Percentiles rank a stretch among this genome's conserved stretches.
phyloP scores from a whole-genome alignment of 1,139 yeast species.

The Debaryomycetaceae sp. region DNA sequence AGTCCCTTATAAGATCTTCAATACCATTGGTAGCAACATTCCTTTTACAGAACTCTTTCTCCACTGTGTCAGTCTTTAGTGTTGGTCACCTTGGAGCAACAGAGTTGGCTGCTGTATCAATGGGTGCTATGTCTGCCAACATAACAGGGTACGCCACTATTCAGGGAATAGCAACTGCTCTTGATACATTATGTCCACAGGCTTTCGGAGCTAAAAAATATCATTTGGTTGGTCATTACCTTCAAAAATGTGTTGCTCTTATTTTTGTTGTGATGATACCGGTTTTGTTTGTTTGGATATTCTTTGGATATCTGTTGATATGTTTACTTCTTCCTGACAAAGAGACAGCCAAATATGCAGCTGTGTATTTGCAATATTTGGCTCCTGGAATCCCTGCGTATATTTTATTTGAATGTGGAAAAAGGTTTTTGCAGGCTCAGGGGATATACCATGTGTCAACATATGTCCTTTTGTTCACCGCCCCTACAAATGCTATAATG shows the following conservation, averaged over 20 bases:
- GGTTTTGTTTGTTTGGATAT: slow-evolving; percentile 47
- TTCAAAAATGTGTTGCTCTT: slow-evolving; percentile 55
- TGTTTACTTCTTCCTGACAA: slow-evolving; percentile 40
- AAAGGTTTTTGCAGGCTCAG: slow-evolving; percentile 52
- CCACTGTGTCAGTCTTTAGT: slow-evolving; percentile 55
- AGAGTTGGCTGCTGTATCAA: slow-evolving; percentile 57
- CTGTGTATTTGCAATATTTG: slow-evolving; percentile 47
- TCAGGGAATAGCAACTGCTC: slow-evolving; percentile 56
- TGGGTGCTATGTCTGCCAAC: slow-evolving; percentile 63
- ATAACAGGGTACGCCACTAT: slow-evolving; percentile 58
- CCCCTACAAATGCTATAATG: slow-evolving; percentile 53
- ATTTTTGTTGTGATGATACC: slow-evolving; percentile 48
- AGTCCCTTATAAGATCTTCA: slow-evolving; percentile 39
- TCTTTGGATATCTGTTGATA: slow-evolving; percentile 41
- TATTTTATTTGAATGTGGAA: slow-evolving; percentile 52
- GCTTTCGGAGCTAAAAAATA: slow-evolving; percentile 57
- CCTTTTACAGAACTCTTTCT: slow-evolving; percentile 51
- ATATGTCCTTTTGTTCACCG: slow-evolving; percentile 47
- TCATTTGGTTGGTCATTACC: slow-evolving; percentile 49
- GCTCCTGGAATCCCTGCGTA: slow-evolving; percentile 58
- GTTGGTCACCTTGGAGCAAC: slow-evolving; percentile 60
- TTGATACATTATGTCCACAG: slow-evolving; percentile 58
- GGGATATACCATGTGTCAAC: slow-evolving; percentile 54
- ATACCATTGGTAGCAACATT: slow-evolving; percentile 54
- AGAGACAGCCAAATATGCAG: slow-evolving; percentile 50